A percentile compares a stretch with the other conserved stretches of the same genome.
phyloP scores from a whole-genome alignment of 257 asterid species.

The Forsythia suspensa region DNA sequence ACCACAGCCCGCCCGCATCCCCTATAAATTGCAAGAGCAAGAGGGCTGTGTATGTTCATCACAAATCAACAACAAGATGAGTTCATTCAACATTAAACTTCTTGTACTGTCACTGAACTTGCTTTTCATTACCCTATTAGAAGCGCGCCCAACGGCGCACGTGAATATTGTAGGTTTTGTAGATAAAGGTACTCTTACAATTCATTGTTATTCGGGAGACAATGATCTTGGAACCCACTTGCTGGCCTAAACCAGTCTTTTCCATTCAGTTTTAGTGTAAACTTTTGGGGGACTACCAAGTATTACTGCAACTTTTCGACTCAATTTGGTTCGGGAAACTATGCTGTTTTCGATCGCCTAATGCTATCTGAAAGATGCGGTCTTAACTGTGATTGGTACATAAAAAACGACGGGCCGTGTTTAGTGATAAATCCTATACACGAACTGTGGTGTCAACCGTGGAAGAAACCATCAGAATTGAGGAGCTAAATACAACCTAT shows the following conservation, averaged over 20 bases:
- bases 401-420: not conserved
- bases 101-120: not conserved
- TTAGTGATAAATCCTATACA: not conserved
- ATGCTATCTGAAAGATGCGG: not conserved
- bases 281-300: not conserved
- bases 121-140: not conserved
- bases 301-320: not conserved
- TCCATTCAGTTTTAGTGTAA: not conserved
- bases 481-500: not conserved
- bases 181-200: not conserved
- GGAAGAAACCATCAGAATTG: not conserved
- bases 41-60: not conserved
- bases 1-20: not conserved
- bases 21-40: not conserved
- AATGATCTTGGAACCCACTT: not conserved
- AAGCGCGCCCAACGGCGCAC: not conserved
- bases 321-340: not conserved
- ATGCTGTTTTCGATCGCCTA: not conserved
- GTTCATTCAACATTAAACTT: not conserved
- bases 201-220: not conserved
- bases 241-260: not conserved
- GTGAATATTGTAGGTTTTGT: too few species aligned
- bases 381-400: not conserved
- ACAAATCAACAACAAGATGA: not conserved
- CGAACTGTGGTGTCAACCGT: not conserved